Base-by-base conservation (phyloP, 164 flowering plant species). In the Saururus chinensis region DNA sequence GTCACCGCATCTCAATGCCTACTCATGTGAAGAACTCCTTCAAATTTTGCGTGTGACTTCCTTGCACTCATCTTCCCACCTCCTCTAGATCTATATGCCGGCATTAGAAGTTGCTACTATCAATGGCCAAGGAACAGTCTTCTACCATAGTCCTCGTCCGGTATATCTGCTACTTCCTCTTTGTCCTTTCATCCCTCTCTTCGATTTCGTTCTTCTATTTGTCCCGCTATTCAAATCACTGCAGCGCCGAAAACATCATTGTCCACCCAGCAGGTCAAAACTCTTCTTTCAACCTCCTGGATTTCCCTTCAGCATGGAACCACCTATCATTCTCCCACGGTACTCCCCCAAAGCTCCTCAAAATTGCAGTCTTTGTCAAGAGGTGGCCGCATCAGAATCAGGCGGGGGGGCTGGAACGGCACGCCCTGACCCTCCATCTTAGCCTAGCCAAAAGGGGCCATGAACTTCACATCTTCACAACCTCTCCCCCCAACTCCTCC, bases 341-440 rank as follows among this genome's bases (percentile, higher is more conserved):
- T 1, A 72, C 78, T 21, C 82, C 85, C 62, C 67, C 70, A 26
- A 72, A 68, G 53, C 58, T 67, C 42, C 89, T 89, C 9, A 87
- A 85, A 55, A 78, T 89, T 19, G 97, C 95, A 0, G 66, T 85
- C 22, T 87, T 89, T 49, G 74, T 74, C 40, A 85, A 80, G 79
- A 87, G 81, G 68, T 89, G 92, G 97, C 86, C 77, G 0, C 74
- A 66, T 0, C 63, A 52, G 57, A 66, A 74, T 51, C 85, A 48
- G 12, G 87, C 92, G 0, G 77, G 77, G 9, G 77, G 95, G 25
- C 81, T 87, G 21, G 96, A 87, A 66, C 70, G 92, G 1, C 96
- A 89, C 54, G 96, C 96, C 60, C 57, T 74, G 51, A 87, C 95
- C 19, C 89, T 89, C 42, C 89, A 87, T 65, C 77, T 74, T 19